phyloP scores from a whole-genome alignment of 805 yeast genomes.

The Candida nanaspora region DNA sequence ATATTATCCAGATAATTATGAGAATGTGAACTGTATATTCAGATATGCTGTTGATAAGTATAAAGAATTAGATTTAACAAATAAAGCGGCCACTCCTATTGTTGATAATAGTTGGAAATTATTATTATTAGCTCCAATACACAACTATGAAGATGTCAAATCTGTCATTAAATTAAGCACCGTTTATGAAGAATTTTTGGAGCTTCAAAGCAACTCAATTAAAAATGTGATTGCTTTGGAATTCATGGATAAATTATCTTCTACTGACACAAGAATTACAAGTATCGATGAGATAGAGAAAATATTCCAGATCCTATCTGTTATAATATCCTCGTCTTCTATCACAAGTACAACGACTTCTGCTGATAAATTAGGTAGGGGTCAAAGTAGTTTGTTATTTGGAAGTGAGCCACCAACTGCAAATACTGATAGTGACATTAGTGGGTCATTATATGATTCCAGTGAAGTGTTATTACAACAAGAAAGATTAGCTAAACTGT shows the following conservation, averaged over 20 bases:
- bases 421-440: too few relatives aligned
- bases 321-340: constrained; percentile 44
- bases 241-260: constrained; percentile 52
- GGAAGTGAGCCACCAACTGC: constrained; percentile 11
- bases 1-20: constrained; percentile 57
- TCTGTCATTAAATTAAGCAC: constrained; percentile 33
- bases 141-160: constrained; percentile 30
- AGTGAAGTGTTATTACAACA: constrained; percentile 37
- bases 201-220: constrained; percentile 40
- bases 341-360: too few relatives aligned
- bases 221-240: constrained; percentile 54
- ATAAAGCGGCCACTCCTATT: constrained; percentile 2
- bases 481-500: constrained; percentile 60
- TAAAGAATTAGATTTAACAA: constrained; percentile 27
- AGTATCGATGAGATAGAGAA: constrained; percentile 47
- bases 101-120: constrained; percentile 35
- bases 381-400: too few relatives aligned
- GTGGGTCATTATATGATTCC: too few relatives aligned
- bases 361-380: too few relatives aligned
- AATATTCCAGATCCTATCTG: constrained; percentile 49
- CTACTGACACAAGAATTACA: constrained; percentile 28
- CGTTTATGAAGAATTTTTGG: constrained; percentile 46
- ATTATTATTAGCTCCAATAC: constrained; percentile 43
- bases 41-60: constrained; percentile 40
- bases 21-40: constrained; percentile 56